A percentile compares a stretch with the other conserved stretches of the same genome.
phyloP scores from a whole-genome alignment of 352 stramenopile species.

The Phytopythium vexans region DNA sequence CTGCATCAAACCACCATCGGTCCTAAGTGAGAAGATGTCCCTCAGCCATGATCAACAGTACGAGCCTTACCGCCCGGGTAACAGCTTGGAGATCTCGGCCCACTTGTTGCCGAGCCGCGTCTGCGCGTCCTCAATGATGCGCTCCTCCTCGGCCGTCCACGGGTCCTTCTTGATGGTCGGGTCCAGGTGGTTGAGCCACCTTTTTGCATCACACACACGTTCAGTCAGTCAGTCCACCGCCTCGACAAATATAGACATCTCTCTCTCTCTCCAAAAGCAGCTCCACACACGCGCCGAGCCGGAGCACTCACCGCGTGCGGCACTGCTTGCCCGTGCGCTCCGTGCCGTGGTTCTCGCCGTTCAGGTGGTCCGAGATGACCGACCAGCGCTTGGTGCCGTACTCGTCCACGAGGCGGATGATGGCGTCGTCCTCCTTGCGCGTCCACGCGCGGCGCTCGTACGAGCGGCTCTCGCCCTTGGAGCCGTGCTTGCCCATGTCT shows the following conservation, averaged over 20 bases:
- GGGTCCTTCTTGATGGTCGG: conserved; percentile 86
- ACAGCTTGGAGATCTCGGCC: conserved; percentile 97
- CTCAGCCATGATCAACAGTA: neutral
- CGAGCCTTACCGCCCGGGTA: conserved; percentile 81
- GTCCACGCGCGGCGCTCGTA: conserved; percentile 86
- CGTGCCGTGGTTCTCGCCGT: conserved; percentile 80
- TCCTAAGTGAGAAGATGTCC: neutral
- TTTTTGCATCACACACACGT: conserved; percentile 7
- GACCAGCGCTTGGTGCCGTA: conserved; percentile 87
- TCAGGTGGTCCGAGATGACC: conserved; percentile 86
- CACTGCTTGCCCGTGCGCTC: conserved; percentile 85
- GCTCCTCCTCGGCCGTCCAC: conserved; percentile 88
- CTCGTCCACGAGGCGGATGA: conserved; percentile 82
- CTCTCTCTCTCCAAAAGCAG: neutral
- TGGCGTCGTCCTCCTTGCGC: conserved; percentile 82
- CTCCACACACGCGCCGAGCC: neutral
- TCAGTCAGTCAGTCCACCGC: neutral
- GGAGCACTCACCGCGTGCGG: conserved; percentile 41
- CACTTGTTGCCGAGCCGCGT: conserved; percentile 95
- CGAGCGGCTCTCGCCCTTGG: conserved; percentile 49
- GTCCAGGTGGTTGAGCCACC: conserved; percentile 83
- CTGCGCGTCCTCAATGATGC: conserved; percentile 88
- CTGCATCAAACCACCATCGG: conserved; percentile 19
- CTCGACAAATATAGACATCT: neutral
- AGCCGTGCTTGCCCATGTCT: conserved; percentile 55